Conservation (phyloP, 805 yeast species). For the Candida dendrica region DNA sequence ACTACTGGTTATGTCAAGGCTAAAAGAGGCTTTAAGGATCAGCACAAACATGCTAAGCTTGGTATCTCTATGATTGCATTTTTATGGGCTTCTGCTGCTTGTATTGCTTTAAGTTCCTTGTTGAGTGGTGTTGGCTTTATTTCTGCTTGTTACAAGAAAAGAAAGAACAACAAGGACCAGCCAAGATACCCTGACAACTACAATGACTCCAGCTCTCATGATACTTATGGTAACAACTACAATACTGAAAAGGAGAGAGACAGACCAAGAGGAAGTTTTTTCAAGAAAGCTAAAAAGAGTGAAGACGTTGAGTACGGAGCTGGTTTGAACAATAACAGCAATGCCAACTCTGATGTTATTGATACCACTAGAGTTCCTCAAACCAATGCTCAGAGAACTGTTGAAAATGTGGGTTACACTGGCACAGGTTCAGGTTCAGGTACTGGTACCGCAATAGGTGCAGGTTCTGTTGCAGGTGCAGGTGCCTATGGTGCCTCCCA, state of each 20-base stretch:
- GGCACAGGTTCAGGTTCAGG: background rate
- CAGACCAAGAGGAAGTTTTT: slow-evolving; percentile 10
- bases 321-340: slow-evolving; percentile 1
- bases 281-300: slow-evolving; percentile 5
- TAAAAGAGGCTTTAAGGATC: slow-evolving; percentile 36
- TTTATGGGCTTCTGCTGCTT: slow-evolving; percentile 48
- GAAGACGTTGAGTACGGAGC: slow-evolving; percentile 8
- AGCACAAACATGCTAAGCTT: slow-evolving; percentile 33
- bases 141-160: slow-evolving; percentile 3
- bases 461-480: slow-evolving; percentile 2
- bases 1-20: slow-evolving; percentile 55
- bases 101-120: slow-evolving; percentile 11
- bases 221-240: slow-evolving; percentile 11
- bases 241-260: slow-evolving; percentile 8
- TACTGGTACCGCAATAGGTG: background rate
- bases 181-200: slow-evolving; percentile 12
- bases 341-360: slow-evolving; percentile 2
- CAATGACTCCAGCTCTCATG: slow-evolving; percentile 18
- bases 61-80: slow-evolving; percentile 51
- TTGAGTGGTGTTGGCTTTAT: slow-evolving; percentile 16
- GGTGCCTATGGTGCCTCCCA: slow-evolving; percentile 2
- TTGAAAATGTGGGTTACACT: background rate
- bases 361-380: background rate
- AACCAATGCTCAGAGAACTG: background rate
- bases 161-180: slow-evolving; percentile 6